Conservation (phyloP, 441 rosid genomes). For the Kokia cookei region DNA sequence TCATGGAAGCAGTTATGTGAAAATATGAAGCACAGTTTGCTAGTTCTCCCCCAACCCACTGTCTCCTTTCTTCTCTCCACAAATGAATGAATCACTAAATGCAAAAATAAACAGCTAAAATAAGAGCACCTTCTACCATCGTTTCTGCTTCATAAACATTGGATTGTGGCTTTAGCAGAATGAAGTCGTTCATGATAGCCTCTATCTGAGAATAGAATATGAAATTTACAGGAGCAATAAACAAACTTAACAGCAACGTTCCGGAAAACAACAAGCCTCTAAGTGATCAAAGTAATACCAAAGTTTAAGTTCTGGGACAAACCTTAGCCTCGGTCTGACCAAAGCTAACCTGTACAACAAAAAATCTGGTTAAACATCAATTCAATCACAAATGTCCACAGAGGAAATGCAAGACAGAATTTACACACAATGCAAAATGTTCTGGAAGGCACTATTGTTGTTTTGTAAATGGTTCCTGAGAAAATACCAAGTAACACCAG, state of each 20-base stretch:
- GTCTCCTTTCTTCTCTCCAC: neutral
- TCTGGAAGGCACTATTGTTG: conserved; percentile 82
- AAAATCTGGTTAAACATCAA: neutral
- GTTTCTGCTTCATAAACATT: conserved; percentile 89
- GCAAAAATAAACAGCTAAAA: neutral
- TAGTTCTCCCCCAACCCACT: neutral
- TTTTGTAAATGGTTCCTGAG: conserved; percentile 89
- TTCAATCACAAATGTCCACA: neutral
- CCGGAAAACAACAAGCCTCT: neutral
- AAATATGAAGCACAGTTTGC: conserved; percentile 7
- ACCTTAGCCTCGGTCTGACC: conserved; percentile 98
- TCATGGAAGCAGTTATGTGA: neutral
- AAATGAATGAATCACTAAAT: neutral
- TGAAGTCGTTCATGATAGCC: conserved; percentile 88
- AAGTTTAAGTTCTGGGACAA: conserved; percentile 16
- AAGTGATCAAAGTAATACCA: neutral
- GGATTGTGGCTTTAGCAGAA: conserved; percentile 78
- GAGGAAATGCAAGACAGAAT: conserved; percentile 8
- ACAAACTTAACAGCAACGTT: neutral
- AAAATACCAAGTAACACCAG: conserved; percentile 15
- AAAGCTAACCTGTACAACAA: conserved; percentile 60
- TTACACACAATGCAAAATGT: conserved; percentile 81
- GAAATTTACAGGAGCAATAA: conserved; percentile 4
- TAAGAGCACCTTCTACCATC: conserved; percentile 77
- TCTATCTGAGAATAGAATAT: conserved; percentile 52